Evolutionary conservation across 169 alveolate species (phyloP).

Genomic region (Plasmodium cynomolgi): DNA sequence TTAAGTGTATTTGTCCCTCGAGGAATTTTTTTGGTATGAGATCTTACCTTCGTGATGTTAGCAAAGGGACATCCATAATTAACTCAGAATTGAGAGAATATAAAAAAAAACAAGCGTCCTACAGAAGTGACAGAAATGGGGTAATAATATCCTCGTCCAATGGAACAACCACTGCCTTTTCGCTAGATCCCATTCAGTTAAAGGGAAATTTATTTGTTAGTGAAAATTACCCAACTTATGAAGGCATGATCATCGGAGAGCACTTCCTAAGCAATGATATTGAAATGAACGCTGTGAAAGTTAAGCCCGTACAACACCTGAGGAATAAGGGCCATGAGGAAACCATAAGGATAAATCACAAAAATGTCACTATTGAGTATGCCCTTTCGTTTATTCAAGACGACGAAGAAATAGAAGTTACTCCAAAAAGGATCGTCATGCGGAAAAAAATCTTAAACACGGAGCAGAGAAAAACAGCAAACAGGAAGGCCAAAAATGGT

Average conservation of each 20-base stretch:
- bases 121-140: slow-evolving; percentile 85
- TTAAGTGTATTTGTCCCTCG: slow-evolving; percentile 75
- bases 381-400: slow-evolving; percentile 91
- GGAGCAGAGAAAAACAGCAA: slow-evolving; percentile 73
- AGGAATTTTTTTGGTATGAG: slow-evolving; percentile 86
- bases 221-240: slow-evolving; percentile 88
- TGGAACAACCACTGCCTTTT: slow-evolving; percentile 90
- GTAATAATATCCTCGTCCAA: slow-evolving; percentile 87
- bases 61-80: slow-evolving; percentile 90
- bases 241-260: slow-evolving; percentile 92
- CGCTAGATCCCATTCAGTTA: slow-evolving; percentile 89
- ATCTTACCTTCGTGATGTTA: slow-evolving; percentile 83
- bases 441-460: slow-evolving; percentile 86
- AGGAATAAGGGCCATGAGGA: slow-evolving; percentile 90
- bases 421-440: slow-evolving; percentile 93
- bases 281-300: slow-evolving; percentile 87
- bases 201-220: slow-evolving; percentile 89
- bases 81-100: slow-evolving; percentile 86
- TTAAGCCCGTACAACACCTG: slow-evolving; percentile 89
- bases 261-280: slow-evolving; percentile 85
- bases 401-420: slow-evolving; percentile 94
- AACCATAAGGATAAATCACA: slow-evolving; percentile 79
- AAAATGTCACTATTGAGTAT: slow-evolving; percentile 89
- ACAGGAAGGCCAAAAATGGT: slow-evolving; percentile 44
- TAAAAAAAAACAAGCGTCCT: slow-evolving; percentile 80